Percentiles rank a stretch among this genome's conserved stretches.
These are phyloP conservation scores for Leptomonas pyrrhocoris DNA, from an alignment of 208 protist species.

Conservation along the genomic window DNA sequence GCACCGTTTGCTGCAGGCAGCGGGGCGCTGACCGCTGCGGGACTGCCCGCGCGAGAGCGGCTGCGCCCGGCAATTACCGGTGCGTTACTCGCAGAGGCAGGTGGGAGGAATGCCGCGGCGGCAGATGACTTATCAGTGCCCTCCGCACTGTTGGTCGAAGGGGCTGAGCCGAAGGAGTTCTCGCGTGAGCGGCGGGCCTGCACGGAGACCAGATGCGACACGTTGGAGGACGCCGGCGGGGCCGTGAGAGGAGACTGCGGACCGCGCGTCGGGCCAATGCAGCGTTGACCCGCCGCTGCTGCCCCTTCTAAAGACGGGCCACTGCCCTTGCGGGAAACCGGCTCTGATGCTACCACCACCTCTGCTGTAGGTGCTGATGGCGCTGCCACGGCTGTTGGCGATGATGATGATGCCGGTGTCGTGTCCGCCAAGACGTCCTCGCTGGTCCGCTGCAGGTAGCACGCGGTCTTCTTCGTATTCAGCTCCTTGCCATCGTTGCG, in stretches of 20 bases:
- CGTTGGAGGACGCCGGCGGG: background rate
- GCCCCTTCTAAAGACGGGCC: background rate
- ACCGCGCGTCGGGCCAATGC: constrained; percentile 1
- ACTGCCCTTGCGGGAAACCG: background rate
- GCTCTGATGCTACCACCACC: background rate
- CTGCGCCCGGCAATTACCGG: background rate
- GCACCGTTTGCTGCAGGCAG: too few species aligned
- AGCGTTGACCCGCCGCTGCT: background rate
- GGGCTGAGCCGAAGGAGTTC: background rate
- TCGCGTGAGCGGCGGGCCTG: constrained; percentile 19
- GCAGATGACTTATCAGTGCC: background rate
- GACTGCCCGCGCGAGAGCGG: constrained; percentile 1
- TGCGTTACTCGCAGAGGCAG: background rate
- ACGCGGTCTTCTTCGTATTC: constrained; percentile 36
- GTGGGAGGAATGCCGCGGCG: background rate
- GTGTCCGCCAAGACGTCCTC: constrained; percentile 26
- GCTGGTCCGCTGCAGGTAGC: constrained; percentile 43
- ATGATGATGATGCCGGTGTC: background rate
- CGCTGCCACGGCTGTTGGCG: background rate
- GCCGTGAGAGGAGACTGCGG: constrained; percentile 9
- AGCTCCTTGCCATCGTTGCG: constrained; percentile 59
- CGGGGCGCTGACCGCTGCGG: background rate
- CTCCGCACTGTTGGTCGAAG: background rate
- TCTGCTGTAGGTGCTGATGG: background rate
- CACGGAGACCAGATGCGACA: background rate